Conservation (phyloP, 1,139 yeast genomes). For the Candida sanyaensis region DNA sequence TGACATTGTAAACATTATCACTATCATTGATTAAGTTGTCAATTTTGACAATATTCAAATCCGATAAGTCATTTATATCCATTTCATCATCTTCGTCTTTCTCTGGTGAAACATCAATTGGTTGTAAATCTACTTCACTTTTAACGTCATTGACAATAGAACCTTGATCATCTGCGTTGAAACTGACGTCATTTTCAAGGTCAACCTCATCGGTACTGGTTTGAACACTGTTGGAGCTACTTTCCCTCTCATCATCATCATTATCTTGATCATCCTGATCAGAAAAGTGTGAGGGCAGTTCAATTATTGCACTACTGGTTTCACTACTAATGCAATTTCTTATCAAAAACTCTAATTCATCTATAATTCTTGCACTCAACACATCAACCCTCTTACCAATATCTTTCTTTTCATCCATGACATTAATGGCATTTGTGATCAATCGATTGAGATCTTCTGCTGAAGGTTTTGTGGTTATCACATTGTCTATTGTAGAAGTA, state of each 20-base stretch:
- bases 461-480: not conserved
- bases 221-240: slow-evolving; percentile 15
- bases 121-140: slow-evolving; percentile 9
- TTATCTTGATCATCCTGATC: slow-evolving; percentile 3
- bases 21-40: slow-evolving; percentile 36
- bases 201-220: slow-evolving; percentile 10
- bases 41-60: slow-evolving; percentile 39
- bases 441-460: slow-evolving; percentile 15
- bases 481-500: not conserved
- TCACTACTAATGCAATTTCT: slow-evolving; percentile 34
- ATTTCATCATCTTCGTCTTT: slow-evolving; percentile 16
- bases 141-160: slow-evolving; percentile 3
- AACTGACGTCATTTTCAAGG: slow-evolving; percentile 16
- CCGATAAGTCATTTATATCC: slow-evolving; percentile 43
- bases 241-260: slow-evolving; percentile 4
- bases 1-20: slow-evolving; percentile 11
- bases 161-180: no score
- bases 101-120: slow-evolving; percentile 9
- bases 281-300: slow-evolving; percentile 13
- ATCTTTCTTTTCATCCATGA: slow-evolving; percentile 15
- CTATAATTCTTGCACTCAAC: slow-evolving; percentile 75
- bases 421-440: slow-evolving; percentile 14
- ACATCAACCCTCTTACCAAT: slow-evolving; percentile 62
- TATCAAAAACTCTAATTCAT: slow-evolving; percentile 60
- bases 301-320: slow-evolving; percentile 27